Evolutionary conservation across 331 rosid species (phyloP), one percentile per base, ranked within the genome.

Genomic region (Malus hybrid): DNA sequence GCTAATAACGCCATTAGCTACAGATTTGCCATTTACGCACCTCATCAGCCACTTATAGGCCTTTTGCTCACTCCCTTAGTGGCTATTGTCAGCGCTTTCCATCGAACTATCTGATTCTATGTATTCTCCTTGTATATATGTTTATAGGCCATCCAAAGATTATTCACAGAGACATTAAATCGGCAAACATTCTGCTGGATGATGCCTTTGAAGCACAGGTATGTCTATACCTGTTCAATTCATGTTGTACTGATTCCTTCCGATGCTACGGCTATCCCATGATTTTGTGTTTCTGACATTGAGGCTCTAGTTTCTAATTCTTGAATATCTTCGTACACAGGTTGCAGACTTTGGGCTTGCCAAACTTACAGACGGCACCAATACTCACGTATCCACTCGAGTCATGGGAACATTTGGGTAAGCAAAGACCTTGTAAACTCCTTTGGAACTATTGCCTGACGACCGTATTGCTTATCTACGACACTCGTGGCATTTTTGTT

Each of bases 391-490:
- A 69, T 90, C 99, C 39, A 95, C 99, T 39, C 88, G 97, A 64
- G 97, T 95, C 80, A 88, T 95, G 97, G 99, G 99, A 67, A 95
- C 99, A 83, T 95, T 95, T 68, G 99, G 99, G 99, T 95, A 83
- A 34, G 91, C 79, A 39, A 75, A 16, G n/a, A 52, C 33, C 57
- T 11, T 33, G 28, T 44, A 42, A 31, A 42, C 28, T 52, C 46
- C 46, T 9, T 64, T 57, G 54, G 20, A 69, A 69, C 52, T 57
- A 20, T 64, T 31, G 12, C 60, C 56, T 15, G 56, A 16, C 7
- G 56, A 16, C 56, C 9, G 56, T 1, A 20, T 20, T 57, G 63
- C 28, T 20, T 4, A n/a, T 20, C 13, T 0, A 22, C 5, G 31
- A 57, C 63, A 57, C 5, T 20, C 1, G 8, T 16, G 69, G 46